Evolutionary conservation across 306 rosid genomes (phyloP), one percentile per base, ranked within the genome.

Genomic region (Begonia fuchsioides): DNA sequence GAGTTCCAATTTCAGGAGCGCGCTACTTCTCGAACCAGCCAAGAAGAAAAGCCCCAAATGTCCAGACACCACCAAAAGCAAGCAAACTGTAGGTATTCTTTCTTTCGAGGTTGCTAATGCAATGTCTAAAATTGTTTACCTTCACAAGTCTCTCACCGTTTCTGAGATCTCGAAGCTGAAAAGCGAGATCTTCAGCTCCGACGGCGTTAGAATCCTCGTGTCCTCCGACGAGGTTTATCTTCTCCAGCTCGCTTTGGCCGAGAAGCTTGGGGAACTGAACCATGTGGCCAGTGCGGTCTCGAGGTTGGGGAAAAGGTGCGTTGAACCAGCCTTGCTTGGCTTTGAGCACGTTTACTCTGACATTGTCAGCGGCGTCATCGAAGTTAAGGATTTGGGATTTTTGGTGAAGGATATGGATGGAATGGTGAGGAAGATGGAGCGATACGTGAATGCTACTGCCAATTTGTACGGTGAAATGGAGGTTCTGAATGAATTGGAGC

Each of bases 371-470:
- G 85, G 94, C 52, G 87, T 77, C 12, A 90, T 90, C 41, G 78
- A 77, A 44, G 94, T 85, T 54, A 79, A 60, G 72, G 95, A 85
- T 47, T 65, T 90, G 68, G 94, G 98, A 50, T 90, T 90, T 65
- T 68, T 85, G 52, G 98, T 82, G 40, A 90, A 79, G 74, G 95
- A 81, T 40, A 90, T 90, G 95, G 98, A 90, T n/a, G 85, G 83
- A 17, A 85, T 90, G 95, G 78, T 73, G 73, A 81, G 67, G 85
- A 90, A 79, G 63, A 77, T 90, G 98, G 94, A 85, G 68, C 79
- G 94, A 80, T 82, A 68, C 62, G 86, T 90, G 47, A 77, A 69
- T 68, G 78, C 87, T 2, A 85, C 98, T 7, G 71, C 81, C 51
- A 82, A 69, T 66, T 75, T 90, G 85, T 77, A 81, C 48, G 50